Base-by-base conservation (phyloP, 306 rosid species). In the Trifolium pratense region DNA sequence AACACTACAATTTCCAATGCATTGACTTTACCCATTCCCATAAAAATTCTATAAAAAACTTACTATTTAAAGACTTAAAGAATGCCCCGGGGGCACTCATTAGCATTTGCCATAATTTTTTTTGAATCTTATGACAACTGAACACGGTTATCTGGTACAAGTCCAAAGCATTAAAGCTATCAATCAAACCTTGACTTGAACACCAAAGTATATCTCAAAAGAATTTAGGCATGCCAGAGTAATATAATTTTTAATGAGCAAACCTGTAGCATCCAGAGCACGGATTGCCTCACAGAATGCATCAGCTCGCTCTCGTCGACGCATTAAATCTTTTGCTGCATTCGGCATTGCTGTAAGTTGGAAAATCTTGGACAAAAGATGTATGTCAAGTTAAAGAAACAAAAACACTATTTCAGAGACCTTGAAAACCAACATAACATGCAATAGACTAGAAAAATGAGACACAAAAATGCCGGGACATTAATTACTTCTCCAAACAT, bases 251-350 rank as follows among this genome's bases (percentile, higher is more conserved):
- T 14, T 11, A 29, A 68, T 20, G 70, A n/a, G 60, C 75, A 79
- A 73, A 94, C 96, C 99, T 94, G 97, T 86, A 66, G 96, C 95
- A 83, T 89, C 99, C 69, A 94, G 79, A 77, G 99, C 99, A 55
- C 97, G 97, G 76, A 94, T 91, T 60, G 99, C 99, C 83, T 94
- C 97, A 80, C 99, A 91, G 77, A 89, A 91, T 74, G 87, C 96
- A 80, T 94, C 79, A 56, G 91, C 84, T 82, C 87, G 79, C 82
- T 91, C 96, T 43, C 86, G 82, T 39, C 89, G 89, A 26, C 85
- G 91, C 78, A 87, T 65, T 59, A 88, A 73, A 77, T 90, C 87
- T 83, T 83, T 89, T 37, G 91, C 21, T 70, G 87, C 57, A 75
- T 79, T 75, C 52, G 83, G 89, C 8, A 49, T 70, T 55, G 92